Percentiles rank a stretch among this genome's conserved stretches.
Evolutionary conservation across 345 rosid genomes (phyloP).

Genomic region (Lenwebbia sp.): DNA sequence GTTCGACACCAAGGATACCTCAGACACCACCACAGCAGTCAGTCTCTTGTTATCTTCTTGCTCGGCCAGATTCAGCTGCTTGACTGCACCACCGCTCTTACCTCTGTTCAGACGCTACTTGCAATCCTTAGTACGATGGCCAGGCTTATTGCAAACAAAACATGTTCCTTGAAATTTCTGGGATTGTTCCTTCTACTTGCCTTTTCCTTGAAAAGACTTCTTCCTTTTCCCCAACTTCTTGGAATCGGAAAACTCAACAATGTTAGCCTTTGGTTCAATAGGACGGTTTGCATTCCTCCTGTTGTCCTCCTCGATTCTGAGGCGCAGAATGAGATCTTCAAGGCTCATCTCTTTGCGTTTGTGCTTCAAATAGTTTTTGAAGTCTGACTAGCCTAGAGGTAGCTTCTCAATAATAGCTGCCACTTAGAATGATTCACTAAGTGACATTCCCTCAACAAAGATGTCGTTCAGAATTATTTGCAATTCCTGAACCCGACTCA

Average conservation of each 20-base stretch:
- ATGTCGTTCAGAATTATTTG: neutral
- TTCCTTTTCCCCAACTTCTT: neutral
- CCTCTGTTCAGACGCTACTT: rapidly evolving
- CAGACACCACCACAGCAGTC: too few species aligned
- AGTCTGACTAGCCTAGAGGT: neutral
- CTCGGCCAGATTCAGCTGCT: too few species aligned
- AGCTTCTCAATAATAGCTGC: neutral
- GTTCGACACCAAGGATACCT: too few species aligned
- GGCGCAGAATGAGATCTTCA: neutral
- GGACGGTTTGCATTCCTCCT: neutral
- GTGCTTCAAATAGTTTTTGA: neutral
- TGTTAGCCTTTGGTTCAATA: neutral
- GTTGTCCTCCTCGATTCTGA: neutral
- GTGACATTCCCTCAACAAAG: neutral
- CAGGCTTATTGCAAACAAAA: neutral
- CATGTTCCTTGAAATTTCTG: neutral
- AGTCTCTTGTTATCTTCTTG: too few species aligned
- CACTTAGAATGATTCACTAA: neutral
- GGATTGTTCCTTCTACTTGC: neutral
- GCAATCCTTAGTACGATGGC: neutral
- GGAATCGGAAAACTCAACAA: neutral
- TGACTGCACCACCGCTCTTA: neutral
- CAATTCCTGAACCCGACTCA: rapidly evolving
- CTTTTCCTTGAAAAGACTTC: neutral
- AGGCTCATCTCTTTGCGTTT: neutral